Evolutionary conservation across 176 grass and related monocot genomes (phyloP).

Genomic region (Eleusine coracana): DNA sequence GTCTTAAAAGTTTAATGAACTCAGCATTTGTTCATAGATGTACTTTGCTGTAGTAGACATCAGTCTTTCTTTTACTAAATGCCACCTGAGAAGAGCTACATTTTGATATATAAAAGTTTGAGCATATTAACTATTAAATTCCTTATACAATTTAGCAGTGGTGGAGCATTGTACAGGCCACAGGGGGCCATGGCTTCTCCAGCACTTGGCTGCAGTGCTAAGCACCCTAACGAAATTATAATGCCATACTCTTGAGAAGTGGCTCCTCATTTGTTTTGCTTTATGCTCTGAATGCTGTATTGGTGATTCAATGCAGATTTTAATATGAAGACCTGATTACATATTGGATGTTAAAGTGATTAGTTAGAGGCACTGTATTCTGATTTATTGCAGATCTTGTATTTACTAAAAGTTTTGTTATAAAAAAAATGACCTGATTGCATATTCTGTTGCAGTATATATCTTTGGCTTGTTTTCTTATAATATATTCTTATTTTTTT

Average conservation of each 20-base stretch:
- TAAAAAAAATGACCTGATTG: constrained; percentile 22
- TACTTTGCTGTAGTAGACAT: neutral
- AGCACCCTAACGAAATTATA: neutral
- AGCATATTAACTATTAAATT: constrained; percentile 9
- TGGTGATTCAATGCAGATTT: no score
- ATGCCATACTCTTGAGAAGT: neutral
- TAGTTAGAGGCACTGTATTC: neutral
- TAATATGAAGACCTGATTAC: constrained; percentile 21
- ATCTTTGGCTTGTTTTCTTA: neutral
- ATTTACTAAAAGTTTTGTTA: neutral
- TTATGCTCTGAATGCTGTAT: no score
- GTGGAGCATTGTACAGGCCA: neutral
- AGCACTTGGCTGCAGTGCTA: neutral
- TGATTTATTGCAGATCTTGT: constrained; percentile 9
- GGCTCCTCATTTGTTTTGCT: no score
- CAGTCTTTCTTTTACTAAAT: constrained; percentile 24
- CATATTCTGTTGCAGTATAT: constrained; percentile 28
- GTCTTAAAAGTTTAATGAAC: neutral
- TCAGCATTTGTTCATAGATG: no score
- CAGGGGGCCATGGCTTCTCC: neutral
- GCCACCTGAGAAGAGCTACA: neutral
- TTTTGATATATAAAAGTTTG: neutral
- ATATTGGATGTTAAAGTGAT: neutral
- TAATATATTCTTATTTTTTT: constrained; percentile 26
- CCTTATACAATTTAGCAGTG: constrained; percentile 10